phyloP scores from a whole-genome alignment of 2,329 filamentous ascomycete genomes.

The Eutypa lata region DNA sequence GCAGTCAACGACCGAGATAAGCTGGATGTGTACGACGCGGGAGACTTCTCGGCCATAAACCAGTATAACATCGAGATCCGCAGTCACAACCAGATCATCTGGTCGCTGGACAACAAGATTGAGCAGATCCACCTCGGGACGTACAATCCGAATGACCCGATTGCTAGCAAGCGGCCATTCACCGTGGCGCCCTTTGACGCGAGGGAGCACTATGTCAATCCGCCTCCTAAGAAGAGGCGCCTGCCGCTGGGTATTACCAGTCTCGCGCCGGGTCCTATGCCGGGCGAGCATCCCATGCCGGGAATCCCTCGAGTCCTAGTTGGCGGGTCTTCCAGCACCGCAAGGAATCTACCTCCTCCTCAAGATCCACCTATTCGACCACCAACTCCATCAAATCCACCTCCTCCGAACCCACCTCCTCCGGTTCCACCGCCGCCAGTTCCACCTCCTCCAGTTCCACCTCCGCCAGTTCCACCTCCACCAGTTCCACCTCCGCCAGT shows the following conservation, averaged over 20 bases:
- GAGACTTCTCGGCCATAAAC: constrained; percentile 8
- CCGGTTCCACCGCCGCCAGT: too few species aligned
- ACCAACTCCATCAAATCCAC: neutral
- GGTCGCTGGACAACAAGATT: constrained; percentile 15
- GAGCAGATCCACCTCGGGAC: constrained; percentile 5
- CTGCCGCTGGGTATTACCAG: constrained; percentile 13
- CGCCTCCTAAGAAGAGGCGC: neutral
- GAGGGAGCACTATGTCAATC: constrained; percentile 4
- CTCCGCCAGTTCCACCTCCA: too few species aligned
- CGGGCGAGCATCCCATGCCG: constrained; percentile 14
- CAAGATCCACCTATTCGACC: too few species aligned
- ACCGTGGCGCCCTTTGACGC: neutral
- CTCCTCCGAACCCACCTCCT: neutral
- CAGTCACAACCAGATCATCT: constrained; percentile 17
- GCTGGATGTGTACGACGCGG: constrained; percentile 3
- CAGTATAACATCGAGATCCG: constrained; percentile 21
- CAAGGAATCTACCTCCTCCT: neutral
- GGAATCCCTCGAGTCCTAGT: constrained; percentile 13
- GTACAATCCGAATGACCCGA: constrained; percentile 1
- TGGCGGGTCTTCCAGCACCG: constrained; percentile 10
- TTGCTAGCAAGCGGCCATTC: neutral
- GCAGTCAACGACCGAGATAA: neutral
- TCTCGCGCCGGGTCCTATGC: constrained; percentile 13
- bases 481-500: too few species aligned
- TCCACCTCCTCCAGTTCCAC: too few species aligned